These are phyloP conservation scores for Ogataea saltuana DNA, from an alignment of 805 yeast species.

Conservation along the genomic window DNA sequence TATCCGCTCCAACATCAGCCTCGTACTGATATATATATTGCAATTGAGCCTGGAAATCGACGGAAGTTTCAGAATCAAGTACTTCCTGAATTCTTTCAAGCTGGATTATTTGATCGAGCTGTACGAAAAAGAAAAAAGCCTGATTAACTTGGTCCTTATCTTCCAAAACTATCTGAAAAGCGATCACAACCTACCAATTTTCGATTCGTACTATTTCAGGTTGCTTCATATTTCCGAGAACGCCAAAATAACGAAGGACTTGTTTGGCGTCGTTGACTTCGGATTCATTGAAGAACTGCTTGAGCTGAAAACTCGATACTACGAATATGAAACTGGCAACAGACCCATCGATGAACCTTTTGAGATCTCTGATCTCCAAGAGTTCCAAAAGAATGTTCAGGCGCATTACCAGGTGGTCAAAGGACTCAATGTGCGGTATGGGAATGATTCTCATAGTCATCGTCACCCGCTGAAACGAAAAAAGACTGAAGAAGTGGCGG, in stretches of 20 bases:
- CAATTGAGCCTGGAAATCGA: slow-evolving; percentile 22
- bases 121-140: slow-evolving; percentile 22
- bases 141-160: slow-evolving; percentile 20
- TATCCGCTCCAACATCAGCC: slow-evolving; percentile 22
- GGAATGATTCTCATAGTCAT: not conserved
- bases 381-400: slow-evolving; percentile 12
- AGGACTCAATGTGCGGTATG: slow-evolving; percentile 10
- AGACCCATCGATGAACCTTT: slow-evolving; percentile 1
- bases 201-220: slow-evolving; percentile 25
- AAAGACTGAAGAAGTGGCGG: slow-evolving; percentile 13
- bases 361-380: slow-evolving; percentile 8
- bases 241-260: slow-evolving; percentile 8
- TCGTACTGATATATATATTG: slow-evolving; percentile 25
- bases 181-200: slow-evolving; percentile 13
- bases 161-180: slow-evolving; percentile 16
- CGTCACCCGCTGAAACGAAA: slow-evolving; percentile 13
- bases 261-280: slow-evolving; percentile 19
- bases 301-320: slow-evolving; percentile 14
- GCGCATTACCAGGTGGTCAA: slow-evolving; percentile 14
- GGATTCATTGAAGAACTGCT: slow-evolving; percentile 10
- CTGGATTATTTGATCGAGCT: slow-evolving; percentile 22
- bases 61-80: slow-evolving; percentile 18
- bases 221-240: slow-evolving; percentile 14
- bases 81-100: slow-evolving; percentile 26
- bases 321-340: slow-evolving; percentile 8